Evolutionary conservation across 2,329 filamentous ascomycete species (phyloP).

Genomic region (Pseudogymnoascus sp.): DNA sequence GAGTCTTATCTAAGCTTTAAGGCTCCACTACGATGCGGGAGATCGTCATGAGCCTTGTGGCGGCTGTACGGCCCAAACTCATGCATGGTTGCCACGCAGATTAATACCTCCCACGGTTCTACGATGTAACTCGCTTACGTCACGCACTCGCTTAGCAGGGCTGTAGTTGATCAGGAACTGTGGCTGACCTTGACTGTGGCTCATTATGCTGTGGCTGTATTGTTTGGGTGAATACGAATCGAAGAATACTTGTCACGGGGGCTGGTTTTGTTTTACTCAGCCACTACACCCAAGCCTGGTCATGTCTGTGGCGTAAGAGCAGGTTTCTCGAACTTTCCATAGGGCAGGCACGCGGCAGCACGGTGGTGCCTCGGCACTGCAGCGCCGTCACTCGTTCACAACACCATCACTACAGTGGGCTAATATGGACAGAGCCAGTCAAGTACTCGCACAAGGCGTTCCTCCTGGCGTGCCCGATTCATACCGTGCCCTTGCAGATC

Average conservation of each 20-base stretch:
- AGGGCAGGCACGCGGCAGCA: too few species aligned
- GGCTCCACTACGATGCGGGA: slow-evolving; percentile 13
- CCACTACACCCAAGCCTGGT: background rate
- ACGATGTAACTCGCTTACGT: too few species aligned
- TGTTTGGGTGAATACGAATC: too few species aligned
- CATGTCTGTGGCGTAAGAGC: background rate
- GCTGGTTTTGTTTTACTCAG: background rate
- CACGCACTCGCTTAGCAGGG: too few species aligned
- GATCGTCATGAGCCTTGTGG: slow-evolving; percentile 6
- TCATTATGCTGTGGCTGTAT: background rate
- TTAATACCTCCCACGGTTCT: slow-evolving; percentile 8
- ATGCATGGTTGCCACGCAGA: background rate
- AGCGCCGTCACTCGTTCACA: background rate
- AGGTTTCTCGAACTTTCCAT: too few species aligned
- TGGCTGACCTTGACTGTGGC: background rate
- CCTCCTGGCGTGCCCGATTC: slow-evolving; percentile 21
- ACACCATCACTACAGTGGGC: background rate
- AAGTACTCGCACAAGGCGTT: slow-evolving; percentile 20
- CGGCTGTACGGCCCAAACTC: slow-evolving; percentile 4
- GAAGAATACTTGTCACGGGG: too few species aligned
- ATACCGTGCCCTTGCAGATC: slow-evolving; percentile 20
- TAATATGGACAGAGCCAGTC: slow-evolving; percentile 20
- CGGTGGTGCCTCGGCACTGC: too few species aligned
- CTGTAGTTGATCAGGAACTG: background rate
- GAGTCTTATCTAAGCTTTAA: slow-evolving; percentile 19